A percentile compares a stretch with the other conserved stretches of the same genome.
Conservation (phyloP, 2,329 filamentous ascomycete species). For the Fusarium albidum region DNA sequence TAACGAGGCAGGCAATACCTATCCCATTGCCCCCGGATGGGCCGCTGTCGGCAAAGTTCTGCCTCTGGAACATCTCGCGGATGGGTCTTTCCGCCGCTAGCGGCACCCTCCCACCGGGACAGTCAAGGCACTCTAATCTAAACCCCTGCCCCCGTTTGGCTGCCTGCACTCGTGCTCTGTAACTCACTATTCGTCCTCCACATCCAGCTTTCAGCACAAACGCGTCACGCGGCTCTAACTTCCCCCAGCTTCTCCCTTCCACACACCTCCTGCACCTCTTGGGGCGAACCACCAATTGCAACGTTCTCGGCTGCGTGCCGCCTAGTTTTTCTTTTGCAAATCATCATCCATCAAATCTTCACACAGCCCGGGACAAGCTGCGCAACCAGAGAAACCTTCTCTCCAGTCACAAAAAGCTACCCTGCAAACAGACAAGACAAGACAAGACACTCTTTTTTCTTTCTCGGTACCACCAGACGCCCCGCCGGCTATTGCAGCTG, state of each 20-base stretch:
- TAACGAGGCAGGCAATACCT: neutral
- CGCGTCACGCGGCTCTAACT: constrained; percentile 34
- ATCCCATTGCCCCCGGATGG: neutral
- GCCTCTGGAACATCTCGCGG: neutral
- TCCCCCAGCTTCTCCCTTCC: too few species aligned
- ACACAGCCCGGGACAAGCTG: too few species aligned
- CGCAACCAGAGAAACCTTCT: too few species aligned
- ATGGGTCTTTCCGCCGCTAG: neutral
- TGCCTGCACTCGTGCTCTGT: neutral
- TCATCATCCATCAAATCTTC: too few species aligned
- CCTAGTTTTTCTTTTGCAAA: neutral
- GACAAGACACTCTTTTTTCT: too few species aligned
- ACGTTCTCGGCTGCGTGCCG: neutral
- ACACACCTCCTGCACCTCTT: constrained; percentile 15
- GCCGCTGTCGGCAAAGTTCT: too few species aligned
- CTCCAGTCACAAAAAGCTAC: too few species aligned
- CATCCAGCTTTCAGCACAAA: constrained; percentile 1
- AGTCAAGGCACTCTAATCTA: neutral
- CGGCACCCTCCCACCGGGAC: neutral
- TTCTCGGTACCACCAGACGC: constrained; percentile 7
- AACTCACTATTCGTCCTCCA: constrained; percentile 1
- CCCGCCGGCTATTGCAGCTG: neutral
- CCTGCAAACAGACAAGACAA: too few species aligned
- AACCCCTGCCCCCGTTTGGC: constrained; percentile 3
- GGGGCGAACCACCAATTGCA: constrained; percentile 6